Conservation (phyloP, 179 eudicot genomes). For the Beta lomatogona region DNA sequence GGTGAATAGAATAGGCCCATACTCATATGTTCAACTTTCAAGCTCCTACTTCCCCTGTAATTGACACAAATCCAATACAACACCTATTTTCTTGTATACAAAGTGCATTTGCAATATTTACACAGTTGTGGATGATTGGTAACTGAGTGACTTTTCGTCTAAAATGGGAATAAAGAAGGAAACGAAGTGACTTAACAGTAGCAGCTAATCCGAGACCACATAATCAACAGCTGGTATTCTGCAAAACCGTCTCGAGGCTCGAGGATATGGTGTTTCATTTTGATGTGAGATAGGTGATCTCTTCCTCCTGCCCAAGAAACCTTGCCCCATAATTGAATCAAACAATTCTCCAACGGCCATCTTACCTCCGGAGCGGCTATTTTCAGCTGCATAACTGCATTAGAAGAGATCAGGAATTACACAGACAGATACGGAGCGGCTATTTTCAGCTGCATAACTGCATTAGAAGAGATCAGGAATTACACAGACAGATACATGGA, state of each 20-base stretch:
- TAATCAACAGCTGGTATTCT: slow-evolving; percentile 48
- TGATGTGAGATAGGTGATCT: slow-evolving; percentile 49
- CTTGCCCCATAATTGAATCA: slow-evolving; percentile 55
- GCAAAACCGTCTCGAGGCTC: slow-evolving; percentile 53
- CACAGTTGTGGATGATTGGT: neutral
- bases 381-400: slow-evolving; percentile 63
- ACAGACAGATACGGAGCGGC: slow-evolving; percentile 4
- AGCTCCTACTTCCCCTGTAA: neutral
- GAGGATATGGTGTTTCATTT: slow-evolving; percentile 38
- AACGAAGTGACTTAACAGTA: too few relatives aligned
- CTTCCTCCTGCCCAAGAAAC: slow-evolving; percentile 63
- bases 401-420: neutral
- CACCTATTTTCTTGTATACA: neutral
- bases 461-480: slow-evolving; percentile 13
- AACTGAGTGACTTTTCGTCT: neutral
- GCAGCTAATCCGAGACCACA: slow-evolving; percentile 57
- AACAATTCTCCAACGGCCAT: slow-evolving; percentile 52
- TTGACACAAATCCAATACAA: neutral
- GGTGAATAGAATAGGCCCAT: too few relatives aligned
- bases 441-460: slow-evolving; percentile 59
- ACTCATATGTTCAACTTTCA: too few relatives aligned
- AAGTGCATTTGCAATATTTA: neutral
- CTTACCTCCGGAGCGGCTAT: slow-evolving; percentile 30
- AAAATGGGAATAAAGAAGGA: too few relatives aligned
- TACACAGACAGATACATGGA: neutral